Evolutionary conservation across 495 filamentous ascomycete species (phyloP).

Genomic region (Aspergillus sparsus): DNA sequence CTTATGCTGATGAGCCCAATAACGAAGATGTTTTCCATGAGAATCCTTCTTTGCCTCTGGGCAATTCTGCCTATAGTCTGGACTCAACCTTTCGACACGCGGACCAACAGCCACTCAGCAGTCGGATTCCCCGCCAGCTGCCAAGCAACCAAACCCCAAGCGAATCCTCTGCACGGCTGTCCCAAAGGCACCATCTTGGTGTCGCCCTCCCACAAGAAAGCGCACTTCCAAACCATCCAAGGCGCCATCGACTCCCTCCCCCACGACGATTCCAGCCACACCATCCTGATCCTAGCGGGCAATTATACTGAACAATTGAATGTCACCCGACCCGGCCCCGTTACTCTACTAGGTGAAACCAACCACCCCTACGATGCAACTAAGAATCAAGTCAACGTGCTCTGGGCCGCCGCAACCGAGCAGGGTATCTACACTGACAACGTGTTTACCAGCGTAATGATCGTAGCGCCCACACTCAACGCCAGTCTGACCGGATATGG

Average conservation of each 20-base stretch:
- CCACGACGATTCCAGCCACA: conserved; percentile 47
- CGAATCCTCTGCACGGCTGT: conserved; percentile 28
- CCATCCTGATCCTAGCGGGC: conserved; percentile 57
- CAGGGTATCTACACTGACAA: conserved; percentile 56
- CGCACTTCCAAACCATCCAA: conserved; percentile 51
- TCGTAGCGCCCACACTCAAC: conserved; percentile 58
- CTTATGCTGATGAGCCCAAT: too few relatives aligned
- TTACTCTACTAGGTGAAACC: conserved; percentile 58
- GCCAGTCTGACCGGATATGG: conserved; percentile 57
- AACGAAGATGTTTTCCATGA: too few relatives aligned
- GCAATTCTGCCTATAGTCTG: too few relatives aligned
- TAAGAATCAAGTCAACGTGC: conserved; percentile 50
- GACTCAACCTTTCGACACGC: too few relatives aligned
- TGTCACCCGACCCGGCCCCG: conserved; percentile 56
- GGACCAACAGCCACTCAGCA: too few relatives aligned
- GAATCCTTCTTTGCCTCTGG: too few relatives aligned
- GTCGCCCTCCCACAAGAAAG: conserved; percentile 30
- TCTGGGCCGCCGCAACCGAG: conserved; percentile 34
- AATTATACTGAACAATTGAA: conserved; percentile 62
- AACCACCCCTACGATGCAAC: conserved; percentile 32
- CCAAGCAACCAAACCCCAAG: background rate
- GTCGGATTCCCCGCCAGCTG: background rate
- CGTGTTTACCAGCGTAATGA: conserved; percentile 55
- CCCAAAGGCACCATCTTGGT: conserved; percentile 52
- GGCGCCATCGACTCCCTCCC: conserved; percentile 56